phyloP scores from a whole-genome alignment of 176 grass and related monocot genomes.

The Oryza glaberrima region DNA sequence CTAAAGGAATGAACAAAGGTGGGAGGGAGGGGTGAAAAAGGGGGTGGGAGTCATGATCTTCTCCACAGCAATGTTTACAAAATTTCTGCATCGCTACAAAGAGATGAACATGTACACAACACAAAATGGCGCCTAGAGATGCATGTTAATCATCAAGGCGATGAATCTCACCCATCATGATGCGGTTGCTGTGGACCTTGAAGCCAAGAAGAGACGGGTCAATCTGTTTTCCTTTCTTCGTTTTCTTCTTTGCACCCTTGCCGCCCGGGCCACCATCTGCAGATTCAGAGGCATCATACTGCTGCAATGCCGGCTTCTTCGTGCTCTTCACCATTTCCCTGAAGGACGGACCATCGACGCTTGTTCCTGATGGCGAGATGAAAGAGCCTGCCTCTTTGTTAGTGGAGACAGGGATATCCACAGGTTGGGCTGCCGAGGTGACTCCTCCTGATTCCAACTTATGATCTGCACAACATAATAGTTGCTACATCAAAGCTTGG shows the following conservation, averaged over 20 bases:
- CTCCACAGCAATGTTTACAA: conserved; percentile 39
- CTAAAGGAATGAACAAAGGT: conserved; percentile 44
- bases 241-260: conserved; percentile 82
- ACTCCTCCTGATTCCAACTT: conserved; percentile 50
- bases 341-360: conserved; percentile 79
- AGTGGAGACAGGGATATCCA: conserved; percentile 49
- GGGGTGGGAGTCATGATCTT: background rate
- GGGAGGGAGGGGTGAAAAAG: conserved; percentile 9
- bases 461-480: conserved; percentile 43
- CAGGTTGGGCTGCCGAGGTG: conserved; percentile 12
- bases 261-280: conserved; percentile 53
- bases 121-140: background rate
- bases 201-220: conserved; percentile 97
- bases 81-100: conserved; percentile 46
- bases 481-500: conserved; percentile 4
- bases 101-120: conserved; percentile 54
- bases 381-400: conserved; percentile 64
- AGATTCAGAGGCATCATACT: conserved; percentile 50
- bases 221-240: conserved; percentile 96
- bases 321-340: conserved; percentile 91
- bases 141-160: conserved; percentile 69
- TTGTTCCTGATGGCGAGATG: conserved; percentile 37
- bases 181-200: conserved; percentile 98
- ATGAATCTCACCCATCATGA: conserved; percentile 98
- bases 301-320: conserved; percentile 75